These are phyloP conservation scores for Excoecaria cochinchinensis DNA, from an alignment of 345 rosid genomes.

Conservation along the genomic window DNA sequence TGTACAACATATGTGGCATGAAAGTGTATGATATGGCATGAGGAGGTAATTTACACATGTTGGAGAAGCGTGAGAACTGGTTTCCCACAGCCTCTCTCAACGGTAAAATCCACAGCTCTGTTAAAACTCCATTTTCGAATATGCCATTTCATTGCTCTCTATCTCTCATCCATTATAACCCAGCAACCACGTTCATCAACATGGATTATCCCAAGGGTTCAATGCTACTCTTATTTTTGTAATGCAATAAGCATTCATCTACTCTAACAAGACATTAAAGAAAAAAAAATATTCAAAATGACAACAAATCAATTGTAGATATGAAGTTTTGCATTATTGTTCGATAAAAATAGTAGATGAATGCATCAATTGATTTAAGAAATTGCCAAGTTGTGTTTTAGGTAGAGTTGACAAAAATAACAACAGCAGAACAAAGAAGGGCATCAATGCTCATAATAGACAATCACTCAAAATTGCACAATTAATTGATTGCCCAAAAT, in stretches of 20 bases:
- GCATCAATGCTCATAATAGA: neutral
- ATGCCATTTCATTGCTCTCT: too few relatives aligned
- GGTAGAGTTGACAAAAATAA: neutral
- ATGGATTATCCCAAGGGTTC: neutral
- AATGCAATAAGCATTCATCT: neutral
- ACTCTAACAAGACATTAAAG: neutral
- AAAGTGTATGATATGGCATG: too few relatives aligned
- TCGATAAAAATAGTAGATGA: neutral
- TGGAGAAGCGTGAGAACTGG: too few relatives aligned
- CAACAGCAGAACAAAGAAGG: neutral
- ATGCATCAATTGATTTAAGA: neutral
- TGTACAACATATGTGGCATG: too few relatives aligned
- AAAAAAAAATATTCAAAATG: neutral
- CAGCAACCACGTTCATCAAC: neutral
- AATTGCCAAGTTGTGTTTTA: neutral
- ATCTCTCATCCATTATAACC: neutral
- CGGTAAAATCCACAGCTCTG: too few relatives aligned
- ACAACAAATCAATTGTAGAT: neutral
- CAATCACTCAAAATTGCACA: neutral
- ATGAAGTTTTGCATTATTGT: neutral
- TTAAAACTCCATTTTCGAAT: too few relatives aligned
- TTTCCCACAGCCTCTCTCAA: too few relatives aligned
- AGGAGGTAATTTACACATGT: too few relatives aligned
- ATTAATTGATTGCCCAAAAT: neutral
- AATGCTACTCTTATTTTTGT: neutral